These are phyloP conservation scores for Symbiodinium natans DNA, from an alignment of 73 alveolate species.

Conservation along the genomic window DNA sequence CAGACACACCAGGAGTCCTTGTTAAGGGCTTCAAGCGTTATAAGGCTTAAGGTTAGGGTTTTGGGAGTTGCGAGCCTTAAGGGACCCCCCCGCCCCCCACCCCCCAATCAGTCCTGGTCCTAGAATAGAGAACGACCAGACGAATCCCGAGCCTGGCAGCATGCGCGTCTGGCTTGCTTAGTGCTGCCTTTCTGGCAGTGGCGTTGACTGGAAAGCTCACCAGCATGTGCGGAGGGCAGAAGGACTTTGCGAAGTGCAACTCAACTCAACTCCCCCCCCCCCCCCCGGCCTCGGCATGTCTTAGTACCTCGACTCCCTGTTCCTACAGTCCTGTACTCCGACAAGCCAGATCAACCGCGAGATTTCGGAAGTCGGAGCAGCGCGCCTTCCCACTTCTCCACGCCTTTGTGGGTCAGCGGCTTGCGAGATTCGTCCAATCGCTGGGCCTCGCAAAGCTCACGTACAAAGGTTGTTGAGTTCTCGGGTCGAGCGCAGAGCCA, in stretches of 20 bases:
- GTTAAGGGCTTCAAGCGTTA: too few species aligned
- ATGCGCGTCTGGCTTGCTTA: background rate
- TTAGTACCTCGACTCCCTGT: background rate
- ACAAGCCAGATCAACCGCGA: too few species aligned
- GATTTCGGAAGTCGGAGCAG: background rate
- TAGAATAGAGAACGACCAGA: conserved; percentile 12
- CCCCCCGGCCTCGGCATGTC: too few species aligned
- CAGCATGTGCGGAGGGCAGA: background rate
- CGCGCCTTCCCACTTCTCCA: conserved; percentile 5
- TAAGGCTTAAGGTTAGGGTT: background rate
- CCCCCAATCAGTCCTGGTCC: background rate
- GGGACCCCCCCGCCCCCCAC: background rate
- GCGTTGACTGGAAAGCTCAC: background rate
- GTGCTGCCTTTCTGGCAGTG: background rate
- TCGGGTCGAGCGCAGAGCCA: background rate
- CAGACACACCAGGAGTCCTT: background rate
- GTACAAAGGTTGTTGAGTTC: too few species aligned
- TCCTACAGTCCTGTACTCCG: too few species aligned
- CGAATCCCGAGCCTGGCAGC: background rate
- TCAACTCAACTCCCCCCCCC: background rate
- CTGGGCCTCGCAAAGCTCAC: conserved; percentile 3
- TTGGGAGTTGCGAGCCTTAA: background rate
- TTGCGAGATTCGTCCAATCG: background rate
- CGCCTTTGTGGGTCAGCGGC: background rate
- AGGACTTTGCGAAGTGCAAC: background rate